A percentile compares a stretch with the other conserved stretches of the same genome.
phyloP scores from a whole-genome alignment of 805 yeast genomes.

The Barnettozyma sucrosica region DNA sequence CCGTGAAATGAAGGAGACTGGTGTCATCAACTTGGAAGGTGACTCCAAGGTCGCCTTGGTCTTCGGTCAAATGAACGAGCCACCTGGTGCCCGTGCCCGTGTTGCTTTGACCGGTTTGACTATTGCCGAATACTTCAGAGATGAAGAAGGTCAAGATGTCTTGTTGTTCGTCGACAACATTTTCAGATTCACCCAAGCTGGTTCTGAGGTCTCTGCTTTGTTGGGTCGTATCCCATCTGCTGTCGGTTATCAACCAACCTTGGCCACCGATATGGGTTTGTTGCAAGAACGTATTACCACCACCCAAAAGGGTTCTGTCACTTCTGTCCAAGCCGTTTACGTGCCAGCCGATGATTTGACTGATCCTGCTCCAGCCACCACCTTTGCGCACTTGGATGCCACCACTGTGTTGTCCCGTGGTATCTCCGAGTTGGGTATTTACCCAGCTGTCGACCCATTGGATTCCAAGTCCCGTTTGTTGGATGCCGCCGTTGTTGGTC shows the following conservation, averaged over 20 bases:
- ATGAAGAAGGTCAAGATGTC: constrained; percentile 99
- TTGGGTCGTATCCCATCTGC: constrained; percentile 99
- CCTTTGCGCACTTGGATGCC: constrained; percentile 99
- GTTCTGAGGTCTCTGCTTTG: constrained; percentile 99
- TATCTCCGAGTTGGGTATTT: constrained; percentile 99
- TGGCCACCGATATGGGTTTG: constrained; percentile 99
- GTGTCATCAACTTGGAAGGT: constrained; percentile 99
- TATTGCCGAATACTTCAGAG: constrained; percentile 99
- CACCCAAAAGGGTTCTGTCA: constrained; percentile 99
- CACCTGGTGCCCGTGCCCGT: constrained; percentile 99
- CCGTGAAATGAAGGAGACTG: constrained; percentile 99
- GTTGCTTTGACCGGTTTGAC: constrained; percentile 99
- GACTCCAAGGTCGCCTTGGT: constrained; percentile 99
- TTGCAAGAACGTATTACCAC: constrained; percentile 99
- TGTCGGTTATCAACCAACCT: constrained; percentile 99
- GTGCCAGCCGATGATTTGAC: constrained; percentile 99
- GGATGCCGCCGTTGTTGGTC: constrained; percentile 95
- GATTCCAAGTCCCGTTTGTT: constrained; percentile 98
- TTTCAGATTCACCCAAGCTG: constrained; percentile 99
- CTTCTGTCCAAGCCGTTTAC: constrained; percentile 99
- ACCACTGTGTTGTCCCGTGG: constrained; percentile 99
- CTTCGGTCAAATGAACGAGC: constrained; percentile 99
- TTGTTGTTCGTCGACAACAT: constrained; percentile 98
- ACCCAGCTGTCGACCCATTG: constrained; percentile 99
- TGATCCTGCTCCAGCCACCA: constrained; percentile 99